Evolutionary conservation across 2,329 filamentous ascomycete genomes (phyloP).

Genomic region (Monosporascus sp.): DNA sequence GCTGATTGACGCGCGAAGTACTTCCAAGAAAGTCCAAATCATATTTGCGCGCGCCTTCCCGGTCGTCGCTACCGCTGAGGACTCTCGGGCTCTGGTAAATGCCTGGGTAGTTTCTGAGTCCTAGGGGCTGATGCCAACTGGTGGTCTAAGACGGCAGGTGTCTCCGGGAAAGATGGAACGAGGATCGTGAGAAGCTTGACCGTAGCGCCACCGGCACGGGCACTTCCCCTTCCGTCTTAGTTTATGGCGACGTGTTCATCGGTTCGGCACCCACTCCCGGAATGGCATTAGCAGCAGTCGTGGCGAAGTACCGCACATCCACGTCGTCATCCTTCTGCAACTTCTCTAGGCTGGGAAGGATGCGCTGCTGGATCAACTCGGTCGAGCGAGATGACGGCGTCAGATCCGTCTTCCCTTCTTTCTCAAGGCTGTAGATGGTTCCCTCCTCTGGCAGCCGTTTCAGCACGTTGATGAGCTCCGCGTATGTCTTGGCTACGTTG

Average conservation of each 20-base stretch:
- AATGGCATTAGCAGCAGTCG: conserved; percentile 68
- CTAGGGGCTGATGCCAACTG: not conserved
- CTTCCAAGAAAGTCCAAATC: not conserved
- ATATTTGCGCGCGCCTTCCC: not conserved
- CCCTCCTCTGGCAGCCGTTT: conserved; percentile 85
- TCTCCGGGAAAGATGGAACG: conserved; percentile 17
- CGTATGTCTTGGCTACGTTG: conserved; percentile 98
- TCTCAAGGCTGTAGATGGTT: conserved; percentile 79
- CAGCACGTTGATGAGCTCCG: conserved; percentile 82
- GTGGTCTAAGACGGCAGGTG: not conserved
- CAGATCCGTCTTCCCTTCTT: conserved; percentile 56
- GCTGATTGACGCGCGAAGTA: not conserved
- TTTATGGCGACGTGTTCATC: conserved; percentile 63
- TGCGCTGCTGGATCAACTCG: conserved; percentile 77
- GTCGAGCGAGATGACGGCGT: conserved; percentile 66
- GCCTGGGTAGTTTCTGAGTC: not conserved
- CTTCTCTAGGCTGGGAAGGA: conserved; percentile 88
- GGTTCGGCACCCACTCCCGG: conserved; percentile 49
- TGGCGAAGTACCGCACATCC: conserved; percentile 96
- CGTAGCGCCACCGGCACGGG: conserved; percentile 14
- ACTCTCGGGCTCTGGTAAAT: not conserved
- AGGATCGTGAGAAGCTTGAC: conserved; percentile 16
- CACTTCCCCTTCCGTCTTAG: conserved; percentile 29
- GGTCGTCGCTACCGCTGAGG: not conserved
- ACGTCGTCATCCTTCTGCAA: conserved; percentile 96